Base-by-base conservation (phyloP, 2,329 filamentous ascomycete species). In the Claviceps sp. region DNA sequence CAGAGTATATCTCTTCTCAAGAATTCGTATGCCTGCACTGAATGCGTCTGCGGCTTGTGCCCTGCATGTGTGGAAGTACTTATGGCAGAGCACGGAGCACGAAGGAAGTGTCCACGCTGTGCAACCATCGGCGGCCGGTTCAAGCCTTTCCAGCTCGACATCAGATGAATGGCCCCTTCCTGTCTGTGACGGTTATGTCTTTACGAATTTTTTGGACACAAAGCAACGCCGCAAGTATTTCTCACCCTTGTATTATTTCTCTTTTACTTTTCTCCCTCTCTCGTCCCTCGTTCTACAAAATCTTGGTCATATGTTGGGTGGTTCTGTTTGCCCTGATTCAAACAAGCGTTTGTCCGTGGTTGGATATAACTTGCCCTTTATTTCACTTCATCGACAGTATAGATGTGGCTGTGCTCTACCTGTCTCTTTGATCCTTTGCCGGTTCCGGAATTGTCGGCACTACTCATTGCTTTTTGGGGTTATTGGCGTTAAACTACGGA, bases 11-110 rank as follows among this genome's bases (percentile, higher is more conserved):
- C 85, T 49, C 72, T 83, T 11, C 72, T 97, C 26, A 84, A 82
- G 61, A 86, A 91, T 61, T 93, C 88, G 37, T 96, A 89, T 63
- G 91, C 91, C 22, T 97, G 91, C 66, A 95, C 90, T 1, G 90
- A 96, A 67, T 97, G 93, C 66, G 95, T 97, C 56, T 95, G 88
- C 64, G 91, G 90, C 16, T 78, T 97, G 48, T 97, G 93, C 67
- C 81, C 84, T 56, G 82, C 88, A 53, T 97, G 91, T 61, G 88
- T 96, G 53, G 85, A 89, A 61, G 80, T 87, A 37, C 73, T 91
- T 51, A 82, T 88, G 68, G 79, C 78, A 59, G 85, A 88, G 64
- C 84, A 88, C 64, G 82, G 85, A 49, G 85, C 85, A 13, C 71
- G 85, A 55, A 79, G 84, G 61, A 86, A 86, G 64, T 93, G 87